Percentiles rank a stretch among this genome's conserved stretches.
Conservation (phyloP, 345 rosid genomes). For the Lagerstroemia speciosa region DNA sequence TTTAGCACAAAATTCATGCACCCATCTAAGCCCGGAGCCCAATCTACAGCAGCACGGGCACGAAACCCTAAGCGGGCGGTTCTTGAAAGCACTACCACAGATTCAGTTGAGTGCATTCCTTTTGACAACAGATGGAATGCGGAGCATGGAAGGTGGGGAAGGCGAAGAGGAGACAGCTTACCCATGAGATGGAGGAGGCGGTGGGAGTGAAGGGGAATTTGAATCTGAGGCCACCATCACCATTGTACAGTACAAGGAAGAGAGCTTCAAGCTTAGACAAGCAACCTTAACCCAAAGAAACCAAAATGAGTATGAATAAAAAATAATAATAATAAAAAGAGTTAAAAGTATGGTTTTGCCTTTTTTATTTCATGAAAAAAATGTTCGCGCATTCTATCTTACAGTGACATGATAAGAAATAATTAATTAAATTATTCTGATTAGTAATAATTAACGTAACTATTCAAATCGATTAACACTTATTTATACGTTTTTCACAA, state of each 20-base stretch:
- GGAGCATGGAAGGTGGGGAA: not conserved
- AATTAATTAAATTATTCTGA: too few species aligned
- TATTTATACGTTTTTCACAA: too few species aligned
- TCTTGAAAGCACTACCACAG: not conserved
- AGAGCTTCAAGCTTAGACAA: not conserved
- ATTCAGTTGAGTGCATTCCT: not conserved
- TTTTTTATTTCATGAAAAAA: slow-evolving; percentile 5
- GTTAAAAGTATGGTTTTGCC: slow-evolving; percentile 9
- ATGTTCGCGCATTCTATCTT: not conserved
- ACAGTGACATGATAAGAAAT: too few species aligned
- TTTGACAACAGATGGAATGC: not conserved
- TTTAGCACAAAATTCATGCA: not conserved
- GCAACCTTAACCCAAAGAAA: not conserved
- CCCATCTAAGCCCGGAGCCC: not conserved
- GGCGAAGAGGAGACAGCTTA: not conserved
- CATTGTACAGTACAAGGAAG: slow-evolving; percentile 5
- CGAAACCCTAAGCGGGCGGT: not conserved
- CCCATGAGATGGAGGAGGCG: slow-evolving; percentile 3
- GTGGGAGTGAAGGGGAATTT: slow-evolving; percentile 6
- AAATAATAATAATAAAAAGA: not conserved
- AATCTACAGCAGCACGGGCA: not conserved
- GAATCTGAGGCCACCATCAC: slow-evolving; percentile 14
- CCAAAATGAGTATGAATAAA: not conserved
- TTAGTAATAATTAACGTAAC: too few species aligned
- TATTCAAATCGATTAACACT: too few species aligned